Evolutionary conservation across 73 alveolate genomes (phyloP).

Genomic region (Breviolum minutum): DNA sequence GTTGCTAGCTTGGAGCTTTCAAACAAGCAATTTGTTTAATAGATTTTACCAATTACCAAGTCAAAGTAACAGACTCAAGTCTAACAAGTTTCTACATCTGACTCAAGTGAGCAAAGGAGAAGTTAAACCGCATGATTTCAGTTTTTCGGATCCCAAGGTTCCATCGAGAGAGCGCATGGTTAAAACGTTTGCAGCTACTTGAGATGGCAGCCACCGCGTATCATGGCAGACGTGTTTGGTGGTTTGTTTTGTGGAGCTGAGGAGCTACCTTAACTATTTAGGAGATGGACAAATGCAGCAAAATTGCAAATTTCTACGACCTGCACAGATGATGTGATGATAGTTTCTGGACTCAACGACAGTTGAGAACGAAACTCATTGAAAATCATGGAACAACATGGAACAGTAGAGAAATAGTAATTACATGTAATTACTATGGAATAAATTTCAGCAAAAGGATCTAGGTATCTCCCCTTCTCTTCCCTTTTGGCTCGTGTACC

Average conservation of each 20-base stretch:
- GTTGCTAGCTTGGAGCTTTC: no score
- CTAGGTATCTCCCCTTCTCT: neutral
- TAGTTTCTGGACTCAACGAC: no score
- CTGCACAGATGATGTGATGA: no score
- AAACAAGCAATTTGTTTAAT: no score
- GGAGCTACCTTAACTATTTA: neutral
- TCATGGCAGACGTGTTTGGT: neutral
- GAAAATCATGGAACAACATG: no score
- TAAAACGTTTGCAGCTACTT: conserved; percentile 27
- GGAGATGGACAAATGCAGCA: neutral
- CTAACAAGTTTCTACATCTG: no score
- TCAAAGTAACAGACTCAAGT: no score
- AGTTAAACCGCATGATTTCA: neutral
- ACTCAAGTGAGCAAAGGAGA: neutral
- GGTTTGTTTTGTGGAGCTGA: neutral
- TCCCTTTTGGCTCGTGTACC: neutral
- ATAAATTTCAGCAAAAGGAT: no score
- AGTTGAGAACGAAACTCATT: no score
- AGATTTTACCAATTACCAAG: no score
- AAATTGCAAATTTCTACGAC: neutral
- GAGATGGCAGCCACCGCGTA: conserved; percentile 27
- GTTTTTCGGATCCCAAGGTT: neutral
- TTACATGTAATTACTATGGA: no score
- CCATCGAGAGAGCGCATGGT: conserved; percentile 29
- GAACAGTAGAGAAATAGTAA: no score